A percentile compares a stretch with the other conserved stretches of the same genome.
phyloP scores from a whole-genome alignment of 2,329 filamentous ascomycete species.

The Colletotrichum tropicale region DNA sequence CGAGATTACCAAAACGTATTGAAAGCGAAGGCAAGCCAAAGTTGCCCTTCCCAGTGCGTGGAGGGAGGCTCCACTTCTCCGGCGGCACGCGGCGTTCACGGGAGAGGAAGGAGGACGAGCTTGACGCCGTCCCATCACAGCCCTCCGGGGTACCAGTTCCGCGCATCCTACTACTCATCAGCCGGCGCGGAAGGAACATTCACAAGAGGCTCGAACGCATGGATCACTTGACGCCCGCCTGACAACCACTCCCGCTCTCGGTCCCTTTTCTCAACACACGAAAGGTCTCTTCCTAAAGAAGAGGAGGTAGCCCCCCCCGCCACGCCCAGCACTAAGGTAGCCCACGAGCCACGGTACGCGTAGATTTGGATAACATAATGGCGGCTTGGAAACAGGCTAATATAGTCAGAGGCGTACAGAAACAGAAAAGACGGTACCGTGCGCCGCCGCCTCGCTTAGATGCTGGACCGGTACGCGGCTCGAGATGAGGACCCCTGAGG shows the following conservation, averaged over 20 bases:
- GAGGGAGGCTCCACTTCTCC: background rate
- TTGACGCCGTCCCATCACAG: background rate
- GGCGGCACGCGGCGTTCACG: background rate
- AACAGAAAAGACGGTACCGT: background rate
- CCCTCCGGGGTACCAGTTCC: background rate
- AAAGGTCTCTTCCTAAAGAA: background rate
- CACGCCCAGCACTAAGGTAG: background rate
- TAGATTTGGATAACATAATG: background rate
- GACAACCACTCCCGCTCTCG: background rate
- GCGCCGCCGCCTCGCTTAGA: background rate
- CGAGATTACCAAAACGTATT: background rate
- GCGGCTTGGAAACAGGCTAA: background rate
- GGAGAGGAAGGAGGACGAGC: background rate
- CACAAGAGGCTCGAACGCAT: background rate
- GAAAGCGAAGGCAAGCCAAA: background rate
- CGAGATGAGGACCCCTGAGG: background rate
- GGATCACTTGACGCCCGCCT: background rate
- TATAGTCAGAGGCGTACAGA: background rate
- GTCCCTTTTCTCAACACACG: background rate
- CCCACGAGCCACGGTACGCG: background rate
- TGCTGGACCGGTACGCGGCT: background rate
- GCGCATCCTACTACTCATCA: background rate
- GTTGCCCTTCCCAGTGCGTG: background rate
- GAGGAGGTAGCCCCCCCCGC: background rate
- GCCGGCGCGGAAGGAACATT: background rate